Evolutionary conservation across 1,284 basidiomycete genomes (phyloP), one percentile per base, ranked within the genome.

Genomic region (Waitea zeae): DNA sequence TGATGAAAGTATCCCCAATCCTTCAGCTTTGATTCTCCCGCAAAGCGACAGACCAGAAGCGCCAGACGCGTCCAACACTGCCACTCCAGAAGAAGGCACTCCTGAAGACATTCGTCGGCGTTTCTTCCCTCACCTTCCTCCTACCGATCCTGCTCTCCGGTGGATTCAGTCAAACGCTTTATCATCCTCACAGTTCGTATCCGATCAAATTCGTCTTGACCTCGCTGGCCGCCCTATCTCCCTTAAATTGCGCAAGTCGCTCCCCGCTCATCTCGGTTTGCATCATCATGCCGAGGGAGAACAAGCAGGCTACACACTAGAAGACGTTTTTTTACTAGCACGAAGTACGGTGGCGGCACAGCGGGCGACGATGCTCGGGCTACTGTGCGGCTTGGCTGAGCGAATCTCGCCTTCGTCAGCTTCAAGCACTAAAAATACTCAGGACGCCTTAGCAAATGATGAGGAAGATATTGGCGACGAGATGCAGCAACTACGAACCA

Each of bases 251-350:
- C 64, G 70, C 1, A 50, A 58, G 0, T 57, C 57, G 2, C 54
- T 90, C 3, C 86, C 87, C 0, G 78, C 79, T 0, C 76, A 88
- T 52, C 64, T 88, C 2, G 90, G 90, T 1, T 59, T 95, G 15
- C 90, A 96, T 52, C 90, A 95, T 50, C 90, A 95, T 40, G 72
- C 84, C 0, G 81, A 87, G 38, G 75, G 77, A 14, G 52, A 58
- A 2, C 70, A 59, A 41, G 89, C 90, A 0, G 92, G 90, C 0
- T 96, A 95, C 52, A 90, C 86, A 0, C 56, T 93, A 0, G 73
- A 81, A 24, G 90, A 95, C 41, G 64, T 95, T n/a, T 71, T 92
- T 31, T 59, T 86, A 31, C 64, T 93, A 3, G 73, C 76, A 1
- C 63, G 83, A 35, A 90, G 86, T 4, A 84, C 78, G 1, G 80